Base-by-base conservation (phyloP, 768 basidiomycete species). In the Antrodiella citrinella region DNA sequence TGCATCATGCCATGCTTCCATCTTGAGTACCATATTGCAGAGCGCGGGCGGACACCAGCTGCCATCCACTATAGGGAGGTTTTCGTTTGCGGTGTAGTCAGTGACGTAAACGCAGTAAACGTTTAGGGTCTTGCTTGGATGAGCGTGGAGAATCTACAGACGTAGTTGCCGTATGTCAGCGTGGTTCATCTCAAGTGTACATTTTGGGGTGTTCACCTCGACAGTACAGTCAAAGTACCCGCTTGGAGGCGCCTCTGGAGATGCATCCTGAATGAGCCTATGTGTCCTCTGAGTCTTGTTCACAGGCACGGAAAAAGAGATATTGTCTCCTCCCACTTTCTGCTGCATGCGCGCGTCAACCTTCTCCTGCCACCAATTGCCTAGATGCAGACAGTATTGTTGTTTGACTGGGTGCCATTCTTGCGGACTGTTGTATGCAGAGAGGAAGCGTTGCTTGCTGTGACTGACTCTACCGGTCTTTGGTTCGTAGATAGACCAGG, bases 1-100 rank as follows among this genome's bases (percentile, higher is more conserved):
- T 11, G 84, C 80, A 1, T 40, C 59, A 54, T 80, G 77, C 80
- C 81, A 86, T 66, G 80, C 74, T 54, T 76, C 75, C 24, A 84
- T 70, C 44, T 69, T 74, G n/a, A 86, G 57, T 15, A 80, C 70
- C 21, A 58, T 62, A 12, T 73, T 66, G 2, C 63, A 65, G 26
- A 85, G 63, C 21, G 64, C 66, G 4, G 67, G 59, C 10, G 75
- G 69, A 59, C 77, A 81, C 75, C 75, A 80, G 41, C 63, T 47
- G 4, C 68, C 66, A 48, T 69, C 65, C n/a, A 69, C 54, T 13
- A 67, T 58, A 2, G 49, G 50, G 40, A 71, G 57, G 4, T 55
- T 51, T 3, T 64, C 44, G 48, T 77, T 79, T 38, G 53, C 54
- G 4, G 83, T 82, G 58, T 83, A 85, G 56, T 86, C 84, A 0